Percentiles rank a stretch among this genome's conserved stretches.
phyloP scores from a whole-genome alignment of 805 yeast species.

The Candida koratica region DNA sequence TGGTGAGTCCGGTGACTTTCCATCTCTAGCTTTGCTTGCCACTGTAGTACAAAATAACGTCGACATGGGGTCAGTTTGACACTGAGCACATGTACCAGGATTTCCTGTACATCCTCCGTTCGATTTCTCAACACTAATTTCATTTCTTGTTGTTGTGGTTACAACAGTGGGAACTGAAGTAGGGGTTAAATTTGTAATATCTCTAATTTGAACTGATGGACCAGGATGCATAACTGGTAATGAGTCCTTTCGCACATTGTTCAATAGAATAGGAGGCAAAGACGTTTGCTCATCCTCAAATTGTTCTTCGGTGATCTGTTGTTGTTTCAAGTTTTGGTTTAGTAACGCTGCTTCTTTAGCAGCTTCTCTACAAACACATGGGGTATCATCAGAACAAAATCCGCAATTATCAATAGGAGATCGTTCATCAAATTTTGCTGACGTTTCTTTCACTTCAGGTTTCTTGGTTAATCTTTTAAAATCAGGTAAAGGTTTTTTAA shows the following conservation, averaged over 20 bases:
- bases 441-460: neutral
- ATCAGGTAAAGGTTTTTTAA: slow-evolving; percentile 35
- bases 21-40: slow-evolving; percentile 47
- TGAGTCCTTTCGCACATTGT: slow-evolving; percentile 31
- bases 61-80: slow-evolving; percentile 83
- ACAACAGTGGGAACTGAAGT: slow-evolving; percentile 36
- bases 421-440: slow-evolving; percentile 34
- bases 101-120: slow-evolving; percentile 68
- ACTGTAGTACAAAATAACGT: slow-evolving; percentile 85
- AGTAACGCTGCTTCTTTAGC: slow-evolving; percentile 48
- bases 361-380: slow-evolving; percentile 87
- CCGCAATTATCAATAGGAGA: slow-evolving; percentile 78
- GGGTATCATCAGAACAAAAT: slow-evolving; percentile 86
- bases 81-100: slow-evolving; percentile 82
- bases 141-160: slow-evolving; percentile 13
- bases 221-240: slow-evolving; percentile 64
- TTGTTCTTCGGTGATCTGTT: slow-evolving; percentile 28
- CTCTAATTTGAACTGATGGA: slow-evolving; percentile 51
- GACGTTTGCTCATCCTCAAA: slow-evolving; percentile 26
- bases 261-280: slow-evolving; percentile 41
- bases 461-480: slow-evolving; percentile 23
- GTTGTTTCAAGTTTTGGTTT: slow-evolving; percentile 23
- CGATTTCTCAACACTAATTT: slow-evolving; percentile 3
- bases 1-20: slow-evolving; percentile 1
- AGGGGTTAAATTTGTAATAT: slow-evolving; percentile 37